Conservation (phyloP, 441 rosid genomes). For the Populus tomentosa region DNA sequence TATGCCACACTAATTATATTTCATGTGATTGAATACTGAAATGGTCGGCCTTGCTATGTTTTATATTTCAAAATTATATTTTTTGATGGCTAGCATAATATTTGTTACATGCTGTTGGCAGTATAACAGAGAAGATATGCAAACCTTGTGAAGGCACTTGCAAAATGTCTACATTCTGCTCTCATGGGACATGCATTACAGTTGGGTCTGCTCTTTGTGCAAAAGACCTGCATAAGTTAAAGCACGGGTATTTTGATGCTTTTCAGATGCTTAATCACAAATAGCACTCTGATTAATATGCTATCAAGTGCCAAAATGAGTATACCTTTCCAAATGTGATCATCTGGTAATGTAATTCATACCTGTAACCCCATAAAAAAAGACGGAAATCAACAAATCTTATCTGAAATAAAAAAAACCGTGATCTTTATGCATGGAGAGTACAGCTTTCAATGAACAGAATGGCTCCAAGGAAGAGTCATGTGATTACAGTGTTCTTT, state of each 20-base stretch:
- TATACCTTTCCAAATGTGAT: constrained; percentile 96
- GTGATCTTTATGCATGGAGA: background rate
- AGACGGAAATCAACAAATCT: constrained; percentile 8
- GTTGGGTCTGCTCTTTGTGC: constrained; percentile 92
- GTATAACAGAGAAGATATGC: constrained; percentile 8
- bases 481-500: constrained; percentile 67
- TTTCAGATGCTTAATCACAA: constrained; percentile 4
- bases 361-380: constrained; percentile 47
- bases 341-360: constrained; percentile 96
- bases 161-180: constrained; percentile 98
- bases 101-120: background rate
- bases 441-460: background rate
- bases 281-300: constrained; percentile 8
- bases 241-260: constrained; percentile 13
- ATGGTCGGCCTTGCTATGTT: background rate
- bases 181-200: constrained; percentile 99
- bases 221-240: constrained; percentile 74
- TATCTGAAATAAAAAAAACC: constrained; percentile 6
- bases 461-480: constrained; percentile 12
- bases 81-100: background rate
- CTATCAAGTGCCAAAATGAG: constrained; percentile 16
- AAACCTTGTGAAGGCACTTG: constrained; percentile 99
- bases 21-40: background rate
- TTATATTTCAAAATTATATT: background rate
- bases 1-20: background rate